Evolutionary conservation across 2,329 filamentous ascomycete species (phyloP).

Genomic region (Chaetomiaceae sp.): DNA sequence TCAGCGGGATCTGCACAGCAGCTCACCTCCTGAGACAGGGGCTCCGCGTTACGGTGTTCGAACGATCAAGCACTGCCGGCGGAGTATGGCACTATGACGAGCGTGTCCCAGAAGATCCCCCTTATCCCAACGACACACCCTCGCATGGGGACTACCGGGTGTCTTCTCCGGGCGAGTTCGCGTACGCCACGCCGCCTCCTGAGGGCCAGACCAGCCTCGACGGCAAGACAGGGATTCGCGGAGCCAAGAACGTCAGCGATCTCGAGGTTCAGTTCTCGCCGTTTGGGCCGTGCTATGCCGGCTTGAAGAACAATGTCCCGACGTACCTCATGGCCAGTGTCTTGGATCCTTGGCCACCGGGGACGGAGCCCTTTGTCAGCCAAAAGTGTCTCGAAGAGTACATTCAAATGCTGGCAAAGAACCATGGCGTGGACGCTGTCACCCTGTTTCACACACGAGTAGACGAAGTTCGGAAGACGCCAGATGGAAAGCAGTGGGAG

Average conservation of each 20-base stretch:
- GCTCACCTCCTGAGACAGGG: slow-evolving; percentile 36
- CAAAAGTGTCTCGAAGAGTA: slow-evolving; percentile 56
- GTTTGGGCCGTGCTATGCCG: slow-evolving; percentile 48
- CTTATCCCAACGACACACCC: slow-evolving; percentile 32
- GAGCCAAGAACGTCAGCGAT: slow-evolving; percentile 24
- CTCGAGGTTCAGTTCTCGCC: slow-evolving; percentile 34
- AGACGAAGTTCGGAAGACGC: slow-evolving; percentile 43
- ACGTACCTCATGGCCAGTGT: slow-evolving; percentile 47
- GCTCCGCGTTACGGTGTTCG: slow-evolving; percentile 37
- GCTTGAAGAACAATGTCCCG: slow-evolving; percentile 71
- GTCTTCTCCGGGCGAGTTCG: slow-evolving; percentile 20
- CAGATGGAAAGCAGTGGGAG: slow-evolving; percentile 42
- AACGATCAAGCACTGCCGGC: slow-evolving; percentile 32
- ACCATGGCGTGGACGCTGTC: slow-evolving; percentile 45
- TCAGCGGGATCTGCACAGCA: slow-evolving; percentile 37
- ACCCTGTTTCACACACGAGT: slow-evolving; percentile 59
- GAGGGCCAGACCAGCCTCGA: not conserved
- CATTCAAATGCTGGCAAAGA: slow-evolving; percentile 53
- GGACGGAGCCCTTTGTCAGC: slow-evolving; percentile 55
- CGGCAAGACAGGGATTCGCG: not conserved
- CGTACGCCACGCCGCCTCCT: slow-evolving; percentile 21
- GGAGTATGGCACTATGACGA: slow-evolving; percentile 39
- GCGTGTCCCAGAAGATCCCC: slow-evolving; percentile 28
- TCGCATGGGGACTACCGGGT: slow-evolving; percentile 29
- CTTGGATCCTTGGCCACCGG: slow-evolving; percentile 50